A percentile compares a stretch with the other conserved stretches of the same genome.
These are phyloP conservation scores for Linum tenue DNA, from an alignment of 345 rosid species.

Conservation along the genomic window DNA sequence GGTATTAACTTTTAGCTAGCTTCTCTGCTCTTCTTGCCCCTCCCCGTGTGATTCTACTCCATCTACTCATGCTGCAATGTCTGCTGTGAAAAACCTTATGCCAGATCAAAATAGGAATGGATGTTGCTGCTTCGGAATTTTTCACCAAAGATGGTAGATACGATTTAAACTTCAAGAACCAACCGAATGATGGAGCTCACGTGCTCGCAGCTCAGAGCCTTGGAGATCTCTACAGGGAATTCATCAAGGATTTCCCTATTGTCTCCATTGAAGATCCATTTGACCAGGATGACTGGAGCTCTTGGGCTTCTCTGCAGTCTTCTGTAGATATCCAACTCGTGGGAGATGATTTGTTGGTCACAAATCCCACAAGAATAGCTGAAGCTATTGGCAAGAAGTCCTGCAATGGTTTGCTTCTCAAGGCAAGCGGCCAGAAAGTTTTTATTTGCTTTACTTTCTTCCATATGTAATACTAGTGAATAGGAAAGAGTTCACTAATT, in stretches of 20 bases:
- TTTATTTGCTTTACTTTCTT: conserved; percentile 1
- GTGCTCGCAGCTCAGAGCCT: conserved; percentile 73
- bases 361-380: conserved; percentile 88
- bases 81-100: conserved; percentile 11
- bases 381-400: conserved; percentile 86
- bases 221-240: conserved; percentile 71
- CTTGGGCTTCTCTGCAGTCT: conserved; percentile 83
- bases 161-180: conserved; percentile 92
- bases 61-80: not conserved
- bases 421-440: conserved; percentile 34
- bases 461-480: not conserved
- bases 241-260: conserved; percentile 80
- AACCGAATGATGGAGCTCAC: conserved; percentile 83
- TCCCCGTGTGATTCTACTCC: not conserved
- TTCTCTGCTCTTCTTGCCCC: not conserved
- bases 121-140: conserved; percentile 97
- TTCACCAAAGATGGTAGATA: conserved; percentile 72
- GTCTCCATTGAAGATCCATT: conserved; percentile 96
- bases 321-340: conserved; percentile 85
- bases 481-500: too few relatives aligned
- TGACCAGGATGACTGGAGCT: conserved; percentile 97
- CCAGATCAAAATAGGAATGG: conserved; percentile 98
- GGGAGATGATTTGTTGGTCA: conserved; percentile 94
- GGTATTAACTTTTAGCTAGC: conserved; percentile 29
- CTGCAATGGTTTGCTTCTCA: conserved; percentile 83